Conservation (phyloP, 345 rosid species). For the Citrus trifoliata region DNA sequence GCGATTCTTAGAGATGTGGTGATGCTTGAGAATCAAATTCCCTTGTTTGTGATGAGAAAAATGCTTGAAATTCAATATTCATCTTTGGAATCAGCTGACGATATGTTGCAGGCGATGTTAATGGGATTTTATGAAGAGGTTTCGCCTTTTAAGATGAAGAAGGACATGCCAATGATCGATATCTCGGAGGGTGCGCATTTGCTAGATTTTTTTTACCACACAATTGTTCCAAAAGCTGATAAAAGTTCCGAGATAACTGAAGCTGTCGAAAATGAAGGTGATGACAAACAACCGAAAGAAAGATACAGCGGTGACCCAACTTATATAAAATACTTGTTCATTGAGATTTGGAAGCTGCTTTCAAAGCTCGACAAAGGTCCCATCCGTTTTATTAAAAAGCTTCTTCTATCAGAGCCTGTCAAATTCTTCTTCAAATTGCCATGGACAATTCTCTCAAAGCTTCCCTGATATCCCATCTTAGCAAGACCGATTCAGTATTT, state of each 20-base stretch:
- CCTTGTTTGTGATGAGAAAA: conserved; percentile 48
- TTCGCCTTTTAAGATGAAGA: not conserved
- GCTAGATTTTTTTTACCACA: not conserved
- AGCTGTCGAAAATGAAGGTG: not conserved
- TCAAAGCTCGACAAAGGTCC: conserved; percentile 24
- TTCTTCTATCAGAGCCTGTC: conserved; percentile 27
- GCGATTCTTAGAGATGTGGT: conserved; percentile 1
- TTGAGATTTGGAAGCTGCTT: conserved; percentile 24
- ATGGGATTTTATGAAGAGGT: conserved; percentile 19
- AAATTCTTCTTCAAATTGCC: conserved; percentile 40
- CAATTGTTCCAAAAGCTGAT: not conserved
- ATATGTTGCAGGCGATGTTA: not conserved
- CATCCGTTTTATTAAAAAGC: conserved; percentile 13
- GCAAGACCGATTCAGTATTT: conserved; percentile 29
- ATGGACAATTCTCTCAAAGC: conserved; percentile 45
- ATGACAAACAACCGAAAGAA: not conserved
- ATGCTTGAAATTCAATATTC: conserved; percentile 14
- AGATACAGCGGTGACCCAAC: conserved; percentile 1
- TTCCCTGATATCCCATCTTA: conserved; percentile 45
- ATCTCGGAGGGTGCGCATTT: not conserved
- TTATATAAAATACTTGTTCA: conserved; percentile 13
- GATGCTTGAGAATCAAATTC: conserved; percentile 80
- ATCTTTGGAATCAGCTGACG: not conserved
- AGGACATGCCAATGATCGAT: not conserved
- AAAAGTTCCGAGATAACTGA: not conserved